Evolutionary conservation across 345 rosid genomes (phyloP), one percentile per base, ranked within the genome.

Genomic region (Linum trigynum): DNA sequence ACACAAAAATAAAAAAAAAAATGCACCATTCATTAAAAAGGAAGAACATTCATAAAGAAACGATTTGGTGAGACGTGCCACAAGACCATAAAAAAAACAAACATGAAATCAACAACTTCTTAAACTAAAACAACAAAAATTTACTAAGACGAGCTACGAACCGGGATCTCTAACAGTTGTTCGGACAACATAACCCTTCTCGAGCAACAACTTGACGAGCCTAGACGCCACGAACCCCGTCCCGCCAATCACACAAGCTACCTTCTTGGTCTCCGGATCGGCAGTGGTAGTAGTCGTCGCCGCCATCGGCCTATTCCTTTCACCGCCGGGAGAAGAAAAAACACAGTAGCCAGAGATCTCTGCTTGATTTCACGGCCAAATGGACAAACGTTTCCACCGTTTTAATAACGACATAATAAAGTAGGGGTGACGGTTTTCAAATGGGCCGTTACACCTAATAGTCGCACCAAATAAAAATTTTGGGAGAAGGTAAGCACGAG

Each of bases 101-200:
- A 63, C 10, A 14, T 17, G 50, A 7, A 64, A 17, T 1, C 9
- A 38, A 14, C 5, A 45, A 4, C 6, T 11, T 38, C 23, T 53
- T 39, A 1, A 39, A 37, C 8, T 16, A 15, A 40, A 43, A 23
- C 14, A 51, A 32, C n/a, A 32, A 64, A 35, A 23, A 5, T 42
- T 1, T 17, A 58, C 43, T 59, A 1, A 56, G 39, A 42, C 16
- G 69, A 65, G 62, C 16, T n/a, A 65, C 48, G 5, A 59, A 85
- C 95, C 87, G 63, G 84, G 84, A 61, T 90, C 80, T 64, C 97
- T 80, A 66, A 88, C 96, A 2, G 99, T 88, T 1, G 99, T 84
- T 75, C 82, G 83, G 35, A 94, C 99, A 16, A 84, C 68, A 67
- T 86, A 88, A 43, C 96, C 97, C 68, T 77, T 88, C 72, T 76